Conservation (phyloP, 768 basidiomycete species). For the Leccinum truebloodii region DNA sequence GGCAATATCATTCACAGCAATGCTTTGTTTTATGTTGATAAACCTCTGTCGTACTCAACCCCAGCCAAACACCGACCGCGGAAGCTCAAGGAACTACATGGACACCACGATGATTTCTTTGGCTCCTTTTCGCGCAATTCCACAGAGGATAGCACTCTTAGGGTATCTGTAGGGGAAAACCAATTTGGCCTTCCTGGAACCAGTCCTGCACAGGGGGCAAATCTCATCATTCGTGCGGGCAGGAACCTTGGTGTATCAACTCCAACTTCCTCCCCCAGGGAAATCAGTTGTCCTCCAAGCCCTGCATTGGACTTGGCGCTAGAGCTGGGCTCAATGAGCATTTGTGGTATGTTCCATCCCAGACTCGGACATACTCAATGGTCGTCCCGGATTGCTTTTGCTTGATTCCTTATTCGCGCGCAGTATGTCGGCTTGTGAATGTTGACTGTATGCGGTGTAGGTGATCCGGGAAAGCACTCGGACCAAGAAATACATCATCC, state of each 20-base stretch:
- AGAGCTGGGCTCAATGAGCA: conserved; percentile 24
- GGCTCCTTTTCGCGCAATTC: neutral
- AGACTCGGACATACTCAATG: neutral
- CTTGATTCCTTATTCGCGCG: neutral
- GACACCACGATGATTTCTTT: neutral
- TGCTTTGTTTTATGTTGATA: conserved; percentile 20
- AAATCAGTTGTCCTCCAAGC: conserved; percentile 10
- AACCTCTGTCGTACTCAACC: conserved; percentile 31
- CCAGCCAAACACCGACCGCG: conserved; percentile 16
- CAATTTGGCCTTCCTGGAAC: conserved; percentile 14
- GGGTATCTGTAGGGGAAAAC: conserved; percentile 4
- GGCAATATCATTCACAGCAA: conserved; percentile 5
- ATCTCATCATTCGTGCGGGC: neutral
- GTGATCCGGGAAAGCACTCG: conserved; percentile 12
- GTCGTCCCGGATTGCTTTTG: neutral
- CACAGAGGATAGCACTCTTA: neutral
- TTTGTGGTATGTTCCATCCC: conserved; percentile 30
- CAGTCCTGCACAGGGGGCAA: conserved; percentile 10
- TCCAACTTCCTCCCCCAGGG: conserved; percentile 2
- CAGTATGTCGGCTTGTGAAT: neutral
- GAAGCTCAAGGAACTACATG: neutral
- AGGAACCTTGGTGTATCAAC: neutral
- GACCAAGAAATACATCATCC: conserved; percentile 8
- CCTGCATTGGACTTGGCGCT: conserved; percentile 23
- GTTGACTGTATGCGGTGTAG: conserved; percentile 15